Evolutionary conservation across 176 grass and related monocot genomes (phyloP).

Genomic region (Ampelocalamus luodianensis): DNA sequence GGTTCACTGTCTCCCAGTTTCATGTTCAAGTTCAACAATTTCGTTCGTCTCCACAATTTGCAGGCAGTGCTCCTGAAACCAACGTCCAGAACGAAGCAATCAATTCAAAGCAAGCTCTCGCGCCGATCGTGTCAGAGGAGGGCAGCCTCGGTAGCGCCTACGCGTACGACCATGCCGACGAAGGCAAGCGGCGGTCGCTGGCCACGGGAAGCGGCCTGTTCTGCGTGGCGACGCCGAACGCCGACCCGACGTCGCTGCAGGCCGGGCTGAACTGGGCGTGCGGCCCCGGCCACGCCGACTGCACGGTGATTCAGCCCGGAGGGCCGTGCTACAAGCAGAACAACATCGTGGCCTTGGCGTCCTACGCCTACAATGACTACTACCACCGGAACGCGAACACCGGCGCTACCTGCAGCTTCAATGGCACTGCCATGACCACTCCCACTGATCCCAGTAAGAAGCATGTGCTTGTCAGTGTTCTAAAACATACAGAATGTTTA

Average conservation of each 20-base stretch:
- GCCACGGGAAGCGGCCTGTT: conserved; percentile 43
- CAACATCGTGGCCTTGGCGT: conserved; percentile 69
- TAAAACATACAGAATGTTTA: not conserved
- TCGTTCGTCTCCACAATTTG: not conserved
- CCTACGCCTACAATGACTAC: conserved; percentile 98
- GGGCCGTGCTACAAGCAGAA: conserved; percentile 70
- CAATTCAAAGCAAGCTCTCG: not conserved
- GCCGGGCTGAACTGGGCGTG: conserved; percentile 75
- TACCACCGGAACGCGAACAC: conserved; percentile 51
- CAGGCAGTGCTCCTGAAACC: conserved; percentile 33
- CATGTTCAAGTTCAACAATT: not conserved
- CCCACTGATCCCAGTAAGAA: conserved; percentile 71
- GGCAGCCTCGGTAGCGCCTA: not conserved
- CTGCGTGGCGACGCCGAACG: conserved; percentile 70
- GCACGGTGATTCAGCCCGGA: conserved; percentile 69
- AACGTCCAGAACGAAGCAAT: not conserved
- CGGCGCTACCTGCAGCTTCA: conserved; percentile 70
- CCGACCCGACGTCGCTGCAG: conserved; percentile 62
- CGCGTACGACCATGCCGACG: not conserved
- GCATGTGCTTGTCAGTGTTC: not conserved
- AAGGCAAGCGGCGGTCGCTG: conserved; percentile 50
- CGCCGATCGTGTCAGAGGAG: not conserved
- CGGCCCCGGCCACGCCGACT: conserved; percentile 71
- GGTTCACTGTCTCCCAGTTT: not conserved
- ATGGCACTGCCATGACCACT: conserved; percentile 56